These are phyloP conservation scores for Podospora didyma DNA, from an alignment of 495 filamentous ascomycete genomes.

Conservation along the genomic window DNA sequence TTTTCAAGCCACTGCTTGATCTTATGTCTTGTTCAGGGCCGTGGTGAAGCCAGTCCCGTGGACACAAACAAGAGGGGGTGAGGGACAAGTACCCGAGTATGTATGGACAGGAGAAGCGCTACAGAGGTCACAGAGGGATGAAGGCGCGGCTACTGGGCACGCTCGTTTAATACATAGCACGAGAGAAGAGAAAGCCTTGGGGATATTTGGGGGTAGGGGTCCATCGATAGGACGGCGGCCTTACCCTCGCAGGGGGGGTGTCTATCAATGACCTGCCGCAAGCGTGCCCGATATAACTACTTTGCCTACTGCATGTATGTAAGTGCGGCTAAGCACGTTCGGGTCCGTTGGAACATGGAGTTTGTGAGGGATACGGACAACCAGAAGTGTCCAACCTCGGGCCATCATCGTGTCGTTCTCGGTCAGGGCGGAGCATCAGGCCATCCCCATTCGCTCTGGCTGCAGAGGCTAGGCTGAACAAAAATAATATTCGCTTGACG, in stretches of 20 bases:
- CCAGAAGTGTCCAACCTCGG: neutral
- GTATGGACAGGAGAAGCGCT: too few species aligned
- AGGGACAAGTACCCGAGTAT: too few species aligned
- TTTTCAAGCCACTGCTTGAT: neutral
- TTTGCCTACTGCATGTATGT: neutral
- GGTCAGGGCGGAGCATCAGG: slow-evolving; percentile 2
- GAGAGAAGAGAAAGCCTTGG: too few species aligned
- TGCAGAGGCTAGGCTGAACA: slow-evolving; percentile 13
- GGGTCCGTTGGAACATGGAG: neutral
- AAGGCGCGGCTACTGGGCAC: too few species aligned
- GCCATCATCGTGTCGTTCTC: neutral
- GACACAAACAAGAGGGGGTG: neutral
- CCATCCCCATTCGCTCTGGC: neutral
- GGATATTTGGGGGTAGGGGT: neutral
- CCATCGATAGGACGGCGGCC: too few species aligned
- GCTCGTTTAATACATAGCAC: neutral
- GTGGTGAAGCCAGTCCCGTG: neutral
- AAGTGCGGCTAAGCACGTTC: slow-evolving; percentile 13
- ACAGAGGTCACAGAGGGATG: too few species aligned
- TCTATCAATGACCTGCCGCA: too few species aligned
- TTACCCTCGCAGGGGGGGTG: too few species aligned
- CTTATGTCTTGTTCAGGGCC: neutral
- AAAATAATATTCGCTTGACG: neutral
- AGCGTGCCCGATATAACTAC: too few species aligned
- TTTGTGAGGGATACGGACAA: slow-evolving; percentile 10